Evolutionary conservation across 2,329 filamentous ascomycete species (phyloP), one percentile per base, ranked within the genome.

Genomic region (Chrysoporthe puriensis): DNA sequence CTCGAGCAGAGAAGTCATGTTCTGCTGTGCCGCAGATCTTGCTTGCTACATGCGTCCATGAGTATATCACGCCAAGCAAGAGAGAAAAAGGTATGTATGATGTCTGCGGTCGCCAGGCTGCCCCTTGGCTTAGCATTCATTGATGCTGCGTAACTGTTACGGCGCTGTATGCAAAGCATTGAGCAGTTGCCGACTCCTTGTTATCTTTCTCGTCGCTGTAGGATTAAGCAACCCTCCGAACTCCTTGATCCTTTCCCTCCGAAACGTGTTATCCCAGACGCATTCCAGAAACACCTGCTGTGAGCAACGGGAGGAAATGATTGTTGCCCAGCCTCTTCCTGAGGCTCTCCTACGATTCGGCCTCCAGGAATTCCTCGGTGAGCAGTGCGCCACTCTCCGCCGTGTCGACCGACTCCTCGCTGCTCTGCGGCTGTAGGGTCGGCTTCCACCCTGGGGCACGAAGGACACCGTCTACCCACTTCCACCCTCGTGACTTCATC

Each of bases 401-500:
- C 14, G 54, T 48, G n/a, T 63, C 60, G 16, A 52, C 16, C 18
- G 52, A 52, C 18, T 62, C 68, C 36, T 62, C 58, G 40, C 57
- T 69, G 62, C 66, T 73, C 56, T 46, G 48, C 67, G 58, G 26
- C 48, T 54, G 54, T n/a, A 44, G 46, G 32, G 32, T 18, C 7
- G 21, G 34, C 32, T 66, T 69, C 64, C 61, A 62, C 21, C 67
- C 62, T 8, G 65, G 62, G 21, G 60, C 56, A 9, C 64, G 50
- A 3, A 67, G 36, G 36, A 79, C 74, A 1, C 83, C 87, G 52
- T 85, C 79, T 18, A 83, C 79, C 32, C 92, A 74, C 46, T 72
- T 82, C 91, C 92, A 97, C 0, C 93, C 93, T 32, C 85, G 79
- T 52, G 80, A 78, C 77, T 87, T 85, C 83, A 96, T 82, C 43